Evolutionary conservation across 1,139 yeast genomes (phyloP), one percentile per base, ranked within the genome.

Genomic region (Sugiyamaella pinicola): DNA sequence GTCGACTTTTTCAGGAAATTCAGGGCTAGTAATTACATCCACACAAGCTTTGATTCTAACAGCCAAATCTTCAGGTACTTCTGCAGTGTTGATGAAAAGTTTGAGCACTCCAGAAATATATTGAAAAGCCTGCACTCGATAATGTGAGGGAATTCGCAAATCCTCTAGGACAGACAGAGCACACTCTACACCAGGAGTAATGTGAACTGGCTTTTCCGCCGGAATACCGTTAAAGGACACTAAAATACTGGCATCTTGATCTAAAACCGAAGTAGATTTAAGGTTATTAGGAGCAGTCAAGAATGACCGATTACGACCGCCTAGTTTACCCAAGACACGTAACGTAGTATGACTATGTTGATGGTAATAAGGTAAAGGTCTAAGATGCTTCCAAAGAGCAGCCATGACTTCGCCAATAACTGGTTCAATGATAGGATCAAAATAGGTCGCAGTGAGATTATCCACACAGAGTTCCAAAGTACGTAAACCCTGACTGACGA

Each of bases 391-490:
- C 95, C 97, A 95, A 44, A 95, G 74, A 0, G 97, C 96, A 28
- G 85, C 83, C 89, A 90, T 87, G 1, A 95, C 90, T 61, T 93
- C 97, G 55, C 87, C 95, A 57, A 91, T 83, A 1, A 90, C 97
- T 0, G 99, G 98, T 64, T 90, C 98, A 57, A 95, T 83, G 67
- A 93, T 89, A 1, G 99, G 99, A 64, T 95, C 99, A 68, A 95
- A 90, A 69, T 90, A 95, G 64, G 91, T 96, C 0, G 98, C 96
- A 0, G 98, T 93, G 55, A 95, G 74, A 63, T 95, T 95, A 65
- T 95, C 99, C 24, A 95, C 96, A 65, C 99, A 93, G n/a, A 93
- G 77, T 64, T 95, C 99, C 55, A 95, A 79, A 0, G 98, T 93
- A 59, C 98, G 78, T 59, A 95, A 75, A 41, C 99, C 99, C 71